Conservation (phyloP, 148 eudicot species). For the Silene latifolia region DNA sequence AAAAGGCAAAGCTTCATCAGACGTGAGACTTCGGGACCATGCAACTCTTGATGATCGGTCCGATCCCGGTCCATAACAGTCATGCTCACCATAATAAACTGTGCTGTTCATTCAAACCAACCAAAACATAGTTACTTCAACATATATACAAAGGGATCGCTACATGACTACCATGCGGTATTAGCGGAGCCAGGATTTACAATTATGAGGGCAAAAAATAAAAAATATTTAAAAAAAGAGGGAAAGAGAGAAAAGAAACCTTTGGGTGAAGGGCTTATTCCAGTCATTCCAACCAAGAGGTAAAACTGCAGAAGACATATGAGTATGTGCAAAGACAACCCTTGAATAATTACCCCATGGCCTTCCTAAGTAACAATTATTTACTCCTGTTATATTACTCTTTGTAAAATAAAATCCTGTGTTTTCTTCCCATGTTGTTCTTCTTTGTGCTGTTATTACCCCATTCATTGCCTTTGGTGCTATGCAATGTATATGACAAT, state of each 20-base stretch:
- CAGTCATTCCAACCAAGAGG: conserved; percentile 14
- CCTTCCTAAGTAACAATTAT: conserved; percentile 45
- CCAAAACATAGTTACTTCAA: not conserved
- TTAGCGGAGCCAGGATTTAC: too few relatives aligned
- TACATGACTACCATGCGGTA: too few relatives aligned
- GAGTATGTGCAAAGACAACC: conserved; percentile 31
- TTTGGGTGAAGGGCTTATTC: conserved; percentile 4
- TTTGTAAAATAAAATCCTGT: conserved; percentile 64
- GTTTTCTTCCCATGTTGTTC: conserved; percentile 34
- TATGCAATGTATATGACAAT: conserved; percentile 47
- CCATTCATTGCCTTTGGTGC: conserved; percentile 25
- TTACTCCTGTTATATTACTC: conserved; percentile 45
- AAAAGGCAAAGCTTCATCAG: conserved; percentile 43
- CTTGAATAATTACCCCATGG: conserved; percentile 69
- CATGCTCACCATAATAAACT: conserved; percentile 62
- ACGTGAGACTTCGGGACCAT: conserved; percentile 54
- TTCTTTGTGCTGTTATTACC: conserved; percentile 63
- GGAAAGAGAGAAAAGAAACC: not conserved
- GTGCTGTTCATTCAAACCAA: conserved; percentile 34
- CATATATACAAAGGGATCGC: too few relatives aligned
- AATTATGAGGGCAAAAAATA: too few relatives aligned
- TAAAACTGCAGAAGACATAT: not conserved
- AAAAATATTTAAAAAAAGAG: not conserved
- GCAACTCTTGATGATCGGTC: conserved; percentile 43
- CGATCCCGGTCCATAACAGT: conserved; percentile 64